Percentiles rank a stretch among this genome's conserved stretches.
Evolutionary conservation across 345 rosid species (phyloP).

Genomic region (Eucalyptus polybractea): DNA sequence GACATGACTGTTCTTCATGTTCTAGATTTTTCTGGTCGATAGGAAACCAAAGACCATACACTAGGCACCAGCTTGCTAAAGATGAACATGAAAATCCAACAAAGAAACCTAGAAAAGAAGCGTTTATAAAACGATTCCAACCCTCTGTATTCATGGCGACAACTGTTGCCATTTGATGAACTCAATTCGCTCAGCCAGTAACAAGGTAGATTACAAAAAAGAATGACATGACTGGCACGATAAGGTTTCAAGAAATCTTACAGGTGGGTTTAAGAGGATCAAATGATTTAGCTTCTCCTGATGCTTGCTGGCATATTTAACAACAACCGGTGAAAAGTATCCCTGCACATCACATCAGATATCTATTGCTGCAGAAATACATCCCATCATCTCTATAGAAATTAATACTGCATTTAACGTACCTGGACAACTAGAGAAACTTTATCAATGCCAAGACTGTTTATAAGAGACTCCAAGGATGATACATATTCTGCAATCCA

Average conservation of each 20-base stretch:
- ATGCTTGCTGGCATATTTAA: constrained; percentile 60
- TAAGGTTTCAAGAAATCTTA: constrained; percentile 13
- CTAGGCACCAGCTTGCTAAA: background rate
- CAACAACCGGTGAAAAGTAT: constrained; percentile 63
- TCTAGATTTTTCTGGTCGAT: background rate
- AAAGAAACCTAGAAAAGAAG: background rate
- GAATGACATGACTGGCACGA: background rate
- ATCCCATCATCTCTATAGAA: background rate
- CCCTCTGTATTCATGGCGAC: background rate
- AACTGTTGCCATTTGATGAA: background rate
- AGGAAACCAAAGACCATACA: background rate
- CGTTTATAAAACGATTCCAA: background rate
- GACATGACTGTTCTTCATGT: background rate
- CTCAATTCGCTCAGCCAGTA: background rate
- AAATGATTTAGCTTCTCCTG: constrained; percentile 60
- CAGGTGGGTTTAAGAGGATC: constrained; percentile 87
- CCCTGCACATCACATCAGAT: constrained; percentile 36
- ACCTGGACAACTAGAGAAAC: constrained; percentile 88
- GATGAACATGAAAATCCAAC: background rate
- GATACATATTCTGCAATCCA: constrained; percentile 63
- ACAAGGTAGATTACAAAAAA: background rate
- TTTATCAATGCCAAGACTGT: constrained; percentile 32
- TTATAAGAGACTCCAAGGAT: constrained; percentile 60
- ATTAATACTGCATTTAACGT: background rate
- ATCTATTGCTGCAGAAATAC: background rate